phyloP scores from a whole-genome alignment of 1,139 yeast species.

The Taphrina populina region DNA sequence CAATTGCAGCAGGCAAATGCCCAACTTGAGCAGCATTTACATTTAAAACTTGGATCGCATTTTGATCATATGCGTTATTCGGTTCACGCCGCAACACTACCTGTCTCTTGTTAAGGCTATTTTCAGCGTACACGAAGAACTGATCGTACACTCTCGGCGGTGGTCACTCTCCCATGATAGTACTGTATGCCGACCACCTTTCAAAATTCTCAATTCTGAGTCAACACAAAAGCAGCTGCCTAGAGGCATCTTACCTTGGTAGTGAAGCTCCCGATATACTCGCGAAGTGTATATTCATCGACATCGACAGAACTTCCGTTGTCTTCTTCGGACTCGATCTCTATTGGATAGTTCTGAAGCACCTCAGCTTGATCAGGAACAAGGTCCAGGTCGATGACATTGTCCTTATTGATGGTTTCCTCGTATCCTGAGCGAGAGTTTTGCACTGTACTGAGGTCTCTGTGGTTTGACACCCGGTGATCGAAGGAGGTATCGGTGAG shows the following conservation, averaged over 20 bases:
- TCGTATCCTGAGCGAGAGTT: too few relatives aligned
- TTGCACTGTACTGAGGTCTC: too few relatives aligned
- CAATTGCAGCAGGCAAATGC: slow-evolving; percentile 31
- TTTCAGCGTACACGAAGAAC: neutral
- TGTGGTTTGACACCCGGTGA: too few relatives aligned
- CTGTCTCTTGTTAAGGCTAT: neutral
- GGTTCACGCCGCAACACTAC: slow-evolving; percentile 33
- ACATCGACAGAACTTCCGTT: neutral
- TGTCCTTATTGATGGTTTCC: neutral
- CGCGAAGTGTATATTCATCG: slow-evolving; percentile 3
- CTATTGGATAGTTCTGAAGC: too few relatives aligned
- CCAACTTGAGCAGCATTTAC: slow-evolving; percentile 32
- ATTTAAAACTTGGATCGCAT: slow-evolving; percentile 34
- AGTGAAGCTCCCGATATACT: slow-evolving; percentile 15
- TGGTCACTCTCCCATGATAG: slow-evolving; percentile 24
- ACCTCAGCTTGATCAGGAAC: neutral
- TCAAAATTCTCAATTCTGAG: neutral
- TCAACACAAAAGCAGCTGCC: neutral
- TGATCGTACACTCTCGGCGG: slow-evolving; percentile 10
- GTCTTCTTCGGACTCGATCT: slow-evolving; percentile 15
- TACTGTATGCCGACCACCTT: slow-evolving; percentile 15
- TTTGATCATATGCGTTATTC: slow-evolving; percentile 24
- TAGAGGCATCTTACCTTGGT: slow-evolving; percentile 1
- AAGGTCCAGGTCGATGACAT: slow-evolving; percentile 1
- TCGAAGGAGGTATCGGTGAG: neutral